Evolutionary conservation across 2,329 filamentous ascomycete species (phyloP).

Genomic region (Trichoderma citrinoviride): DNA sequence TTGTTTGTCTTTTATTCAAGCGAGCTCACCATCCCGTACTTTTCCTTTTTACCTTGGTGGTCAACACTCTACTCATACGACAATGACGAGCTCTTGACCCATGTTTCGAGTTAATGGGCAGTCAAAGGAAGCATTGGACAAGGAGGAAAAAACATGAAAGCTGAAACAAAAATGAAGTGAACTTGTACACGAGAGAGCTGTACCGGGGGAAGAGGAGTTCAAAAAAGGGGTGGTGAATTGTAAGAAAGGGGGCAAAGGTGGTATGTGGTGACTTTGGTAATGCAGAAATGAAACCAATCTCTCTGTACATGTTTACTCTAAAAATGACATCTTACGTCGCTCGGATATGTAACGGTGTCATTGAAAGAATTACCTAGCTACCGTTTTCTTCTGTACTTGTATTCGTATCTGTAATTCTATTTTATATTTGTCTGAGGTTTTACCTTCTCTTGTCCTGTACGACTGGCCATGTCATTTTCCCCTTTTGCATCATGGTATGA

Average conservation of each 20-base stretch:
- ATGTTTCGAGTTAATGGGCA: too few relatives aligned
- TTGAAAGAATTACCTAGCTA: background rate
- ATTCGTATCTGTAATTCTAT: background rate
- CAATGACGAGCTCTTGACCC: constrained; percentile 2
- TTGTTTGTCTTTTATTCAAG: background rate
- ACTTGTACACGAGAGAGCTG: too few relatives aligned
- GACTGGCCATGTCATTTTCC: background rate
- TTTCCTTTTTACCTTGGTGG: background rate
- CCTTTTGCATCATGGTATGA: too few relatives aligned
- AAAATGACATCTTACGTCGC: constrained; percentile 18
- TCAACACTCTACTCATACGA: background rate
- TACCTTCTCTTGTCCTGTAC: background rate
- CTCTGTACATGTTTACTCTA: constrained; percentile 21
- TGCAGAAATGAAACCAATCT: constrained; percentile 16
- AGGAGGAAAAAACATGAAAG: too few relatives aligned
- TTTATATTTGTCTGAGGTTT: background rate
- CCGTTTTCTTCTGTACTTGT: background rate
- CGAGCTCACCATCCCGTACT: background rate
- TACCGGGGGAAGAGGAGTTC: background rate
- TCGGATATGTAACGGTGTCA: constrained; percentile 16
- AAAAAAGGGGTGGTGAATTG: too few relatives aligned
- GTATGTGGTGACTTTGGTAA: background rate
- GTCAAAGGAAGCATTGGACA: too few relatives aligned
- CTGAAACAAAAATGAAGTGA: too few relatives aligned
- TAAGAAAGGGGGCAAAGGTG: background rate